Percentiles rank a stretch among this genome's conserved stretches.
These are phyloP conservation scores for Antitrichia curtipendula DNA, from an alignment of 225 moss, liverwort and hornwort species.

Conservation along the genomic window DNA sequence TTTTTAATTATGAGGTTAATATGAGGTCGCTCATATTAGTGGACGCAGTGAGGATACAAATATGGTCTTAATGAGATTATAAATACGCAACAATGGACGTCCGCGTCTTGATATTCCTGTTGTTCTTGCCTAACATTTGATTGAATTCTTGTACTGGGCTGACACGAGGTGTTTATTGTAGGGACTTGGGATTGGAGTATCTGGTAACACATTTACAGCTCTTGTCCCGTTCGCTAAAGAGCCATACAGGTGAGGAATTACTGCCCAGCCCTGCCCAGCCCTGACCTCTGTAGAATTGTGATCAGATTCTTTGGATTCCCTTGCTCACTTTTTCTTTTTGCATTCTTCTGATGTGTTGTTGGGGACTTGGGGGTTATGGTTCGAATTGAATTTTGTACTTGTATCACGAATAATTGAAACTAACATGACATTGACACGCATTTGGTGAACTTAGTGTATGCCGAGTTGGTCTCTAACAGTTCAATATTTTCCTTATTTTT, in stretches of 20 bases:
- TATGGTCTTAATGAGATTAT: neutral
- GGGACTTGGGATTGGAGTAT: conserved; percentile 27
- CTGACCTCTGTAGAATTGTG: neutral
- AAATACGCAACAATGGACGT: neutral
- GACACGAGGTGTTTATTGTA: neutral
- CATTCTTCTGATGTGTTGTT: neutral
- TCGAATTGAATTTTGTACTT: neutral
- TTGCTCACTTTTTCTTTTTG: neutral
- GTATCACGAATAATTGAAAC: neutral
- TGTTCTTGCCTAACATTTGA: neutral
- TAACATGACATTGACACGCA: neutral
- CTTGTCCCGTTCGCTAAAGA: conserved; percentile 84
- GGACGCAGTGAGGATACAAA: neutral
- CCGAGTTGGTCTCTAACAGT: neutral
- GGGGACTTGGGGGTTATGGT: neutral
- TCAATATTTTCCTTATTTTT: neutral
- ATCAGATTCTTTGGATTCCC: neutral
- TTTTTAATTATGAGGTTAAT: too few relatives aligned
- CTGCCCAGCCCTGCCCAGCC: neutral
- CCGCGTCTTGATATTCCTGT: neutral
- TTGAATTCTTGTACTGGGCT: neutral
- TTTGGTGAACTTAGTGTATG: neutral
- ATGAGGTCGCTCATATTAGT: neutral
- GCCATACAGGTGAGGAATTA: conserved; percentile 56
- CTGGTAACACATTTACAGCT: conserved; percentile 57